Evolutionary conservation across 306 rosid genomes (phyloP), one percentile per base, ranked within the genome.

Genomic region (Acacia melanoxylon): DNA sequence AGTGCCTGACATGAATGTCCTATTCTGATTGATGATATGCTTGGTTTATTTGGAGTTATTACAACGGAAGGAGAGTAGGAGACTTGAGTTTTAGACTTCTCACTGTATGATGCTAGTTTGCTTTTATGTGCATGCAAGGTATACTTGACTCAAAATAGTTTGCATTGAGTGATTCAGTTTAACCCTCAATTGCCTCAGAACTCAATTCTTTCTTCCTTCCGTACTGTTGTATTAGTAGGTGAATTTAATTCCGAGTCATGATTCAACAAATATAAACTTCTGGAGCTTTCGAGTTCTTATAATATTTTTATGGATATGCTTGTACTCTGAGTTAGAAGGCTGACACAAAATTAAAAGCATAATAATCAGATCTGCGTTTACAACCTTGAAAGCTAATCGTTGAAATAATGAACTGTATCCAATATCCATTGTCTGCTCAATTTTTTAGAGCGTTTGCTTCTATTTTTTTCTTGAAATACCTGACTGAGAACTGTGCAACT

Each of bases 11-110:
- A n/a, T 52, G 59, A 33, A 63, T 58, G 44, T 46, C 45, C 29
- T 71, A 15, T 51, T 70, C 63, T 78, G 68, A 42, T 49, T 44
- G 37, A 49, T 22, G 56, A 22, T 2, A 24, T 42, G 77, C 77
- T 52, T 52, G 41, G 46, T 42, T 77, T 22, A 40, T 59, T 72
- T 41, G 51, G 42, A 61, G 82, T 62, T 61, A 67, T n/a, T 74
- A 20, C 54, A 25, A 20, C n/a, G 61, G 58, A 17, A 25, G 40
- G 25, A n/a, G 35, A 9, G 58, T 13, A 25, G 40, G 25, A n/a
- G 35, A 9, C 78, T 79, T 79, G 56, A 44, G 27, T 20, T 58
- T 67, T 41, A 19, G 2, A 37, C 48, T 68, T 37, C 72, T 52
- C 37, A 4, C 52, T 33, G 80, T 68, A 1, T 70, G 51, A 25